Percentiles rank a stretch among this genome's conserved stretches.
phyloP scores from a whole-genome alignment of 805 yeast species.

The Candida loeiensis region DNA sequence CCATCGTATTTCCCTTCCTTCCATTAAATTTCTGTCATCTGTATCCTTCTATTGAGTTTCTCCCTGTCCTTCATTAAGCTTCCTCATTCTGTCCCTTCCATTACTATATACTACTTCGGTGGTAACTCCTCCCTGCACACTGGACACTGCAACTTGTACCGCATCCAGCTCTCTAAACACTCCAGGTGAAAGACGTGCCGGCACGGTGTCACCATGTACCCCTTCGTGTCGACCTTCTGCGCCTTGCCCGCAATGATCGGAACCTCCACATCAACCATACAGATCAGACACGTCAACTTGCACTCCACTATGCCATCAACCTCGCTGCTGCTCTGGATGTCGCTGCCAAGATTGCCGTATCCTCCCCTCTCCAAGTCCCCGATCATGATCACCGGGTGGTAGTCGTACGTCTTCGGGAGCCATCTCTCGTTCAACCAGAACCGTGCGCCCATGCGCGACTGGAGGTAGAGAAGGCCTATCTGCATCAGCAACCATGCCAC shows the following conservation, averaged over 20 bases:
- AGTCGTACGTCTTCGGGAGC: conserved; percentile 80
- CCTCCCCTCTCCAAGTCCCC: conserved; percentile 59
- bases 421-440: conserved; percentile 74
- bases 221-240: conserved; percentile 25
- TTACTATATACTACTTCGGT: conserved; percentile 58
- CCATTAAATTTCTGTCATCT: no score
- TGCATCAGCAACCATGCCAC: conserved; percentile 60
- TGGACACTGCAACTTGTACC: conserved; percentile 88
- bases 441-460: conserved; percentile 70
- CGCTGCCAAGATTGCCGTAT: conserved; percentile 36
- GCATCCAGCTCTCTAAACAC: conserved; percentile 94
- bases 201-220: conserved; percentile 86
- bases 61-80: background rate
- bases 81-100: background rate
- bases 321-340: conserved; percentile 36
- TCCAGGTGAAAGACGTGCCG: conserved; percentile 83
- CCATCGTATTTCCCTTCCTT: no score
- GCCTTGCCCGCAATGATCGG: conserved; percentile 32
- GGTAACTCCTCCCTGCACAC: conserved; percentile 85
- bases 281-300: conserved; percentile 78
- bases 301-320: conserved; percentile 32
- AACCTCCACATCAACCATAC: conserved; percentile 76
- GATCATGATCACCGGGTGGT: conserved; percentile 63
- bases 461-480: conserved; percentile 54
- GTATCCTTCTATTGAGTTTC: background rate